A percentile compares a stretch with the other conserved stretches of the same genome.
phyloP scores from a whole-genome alignment of 2,329 filamentous ascomycete genomes.

The Stachybotrys echinatus region DNA sequence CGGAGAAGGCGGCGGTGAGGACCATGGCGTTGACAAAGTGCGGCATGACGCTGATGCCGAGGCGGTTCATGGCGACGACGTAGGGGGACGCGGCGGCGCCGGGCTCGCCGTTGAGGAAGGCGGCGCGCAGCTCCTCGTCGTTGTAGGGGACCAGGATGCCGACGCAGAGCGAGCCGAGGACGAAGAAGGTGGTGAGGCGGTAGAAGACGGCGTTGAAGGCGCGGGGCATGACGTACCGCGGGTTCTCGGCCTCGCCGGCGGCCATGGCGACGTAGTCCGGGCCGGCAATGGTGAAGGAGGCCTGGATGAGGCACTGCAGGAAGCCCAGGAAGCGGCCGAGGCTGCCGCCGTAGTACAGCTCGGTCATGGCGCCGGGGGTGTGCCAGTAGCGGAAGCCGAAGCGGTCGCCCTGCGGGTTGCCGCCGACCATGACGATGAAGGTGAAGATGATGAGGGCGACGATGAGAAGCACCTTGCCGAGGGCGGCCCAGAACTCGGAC shows the following conservation, averaged over 20 bases:
- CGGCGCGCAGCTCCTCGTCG: conserved; percentile 54
- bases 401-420: conserved; percentile 65
- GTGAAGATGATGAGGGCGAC: conserved; percentile 70
- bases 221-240: conserved; percentile 62
- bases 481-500: conserved; percentile 69
- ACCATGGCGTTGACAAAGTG: conserved; percentile 71
- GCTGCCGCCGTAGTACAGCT: conserved; percentile 56
- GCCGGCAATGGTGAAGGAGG: conserved; percentile 62
- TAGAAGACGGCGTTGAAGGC: conserved; percentile 79
- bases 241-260: conserved; percentile 67
- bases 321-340: conserved; percentile 75
- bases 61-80: conserved; percentile 63
- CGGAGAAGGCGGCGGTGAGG: conserved; percentile 60
- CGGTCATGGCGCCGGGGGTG: conserved; percentile 64
- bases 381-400: conserved; percentile 68
- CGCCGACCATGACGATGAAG: conserved; percentile 78
- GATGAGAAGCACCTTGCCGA: conserved; percentile 68
- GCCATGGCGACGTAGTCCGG: conserved; percentile 66
- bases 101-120: conserved; percentile 52
- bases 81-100: conserved; percentile 66
- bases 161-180: conserved; percentile 66
- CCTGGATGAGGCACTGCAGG: conserved; percentile 66
- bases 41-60: conserved; percentile 58
- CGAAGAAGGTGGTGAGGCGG: conserved; percentile 69
- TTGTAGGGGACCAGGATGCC: conserved; percentile 69